Base-by-base conservation (phyloP, 441 rosid species). In the Eruca vesicaria region DNA sequence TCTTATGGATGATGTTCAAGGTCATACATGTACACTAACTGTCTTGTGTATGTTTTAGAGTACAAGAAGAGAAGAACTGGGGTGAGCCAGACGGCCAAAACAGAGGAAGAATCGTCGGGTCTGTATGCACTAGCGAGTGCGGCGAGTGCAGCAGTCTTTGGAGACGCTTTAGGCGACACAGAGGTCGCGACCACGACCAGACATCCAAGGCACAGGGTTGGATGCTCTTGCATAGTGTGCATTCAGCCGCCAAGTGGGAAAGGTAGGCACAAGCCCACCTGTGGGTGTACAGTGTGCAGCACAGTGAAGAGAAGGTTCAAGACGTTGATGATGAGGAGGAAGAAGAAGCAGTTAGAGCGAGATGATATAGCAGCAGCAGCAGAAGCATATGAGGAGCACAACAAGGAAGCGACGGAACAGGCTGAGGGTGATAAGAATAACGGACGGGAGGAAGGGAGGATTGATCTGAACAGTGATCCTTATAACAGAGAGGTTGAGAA, bases 191-290 rank as follows among this genome's bases (percentile, higher is more conserved):
- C 97, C 15, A 96, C 97, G 11, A 96, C 99, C 28, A 96, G 83
- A 78, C 99, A 96, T 82, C 99, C 99, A 7, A 83, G 99, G 75
- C 99, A 96, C 81, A 80, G 97, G 19, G 87, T 92, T 53, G 99
- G 99, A 55, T 96, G 98, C 83, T 64, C 89, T 63, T 96, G 99
- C 87, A 96, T 96, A 6, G 97, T 93, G 11, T 96, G 99, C 86
- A 96, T 91, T 83, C 99, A 96, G 76, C 98, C 98, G 18, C 99
- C 99, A 36, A 93, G 99, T 64, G 99, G 99, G 71, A 91, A 91
- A 83, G 95, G 97, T 29, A 93, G 87, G 81, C 98, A 96, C 81
- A 89, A 89, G 60, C 82, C 97, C 1, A 80, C 81, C 4, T 96
- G 97, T 80, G 89, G 81, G 1, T 93, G 98, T 81, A 89, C 84